phyloP scores from a whole-genome alignment of 345 rosid genomes.

The Linum trigynum region DNA sequence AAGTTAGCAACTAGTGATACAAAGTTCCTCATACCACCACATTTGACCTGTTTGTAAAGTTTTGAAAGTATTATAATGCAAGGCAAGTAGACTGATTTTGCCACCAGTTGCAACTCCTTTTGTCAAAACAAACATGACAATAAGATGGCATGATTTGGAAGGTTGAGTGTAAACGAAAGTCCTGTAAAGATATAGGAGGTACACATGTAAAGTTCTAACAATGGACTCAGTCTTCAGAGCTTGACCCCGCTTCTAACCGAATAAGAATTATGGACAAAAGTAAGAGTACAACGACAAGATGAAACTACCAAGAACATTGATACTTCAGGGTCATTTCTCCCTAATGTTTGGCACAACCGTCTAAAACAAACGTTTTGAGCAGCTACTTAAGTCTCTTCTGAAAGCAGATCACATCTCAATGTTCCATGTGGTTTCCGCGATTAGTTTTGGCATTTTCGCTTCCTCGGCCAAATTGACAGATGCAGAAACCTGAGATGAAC shows the following conservation, averaged over 20 bases:
- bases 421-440: slow-evolving; percentile 72
- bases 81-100: too few relatives aligned
- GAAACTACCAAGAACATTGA: slow-evolving; percentile 4
- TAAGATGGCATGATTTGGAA: neutral
- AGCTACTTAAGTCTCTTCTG: neutral
- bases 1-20: too few relatives aligned
- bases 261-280: slow-evolving; percentile 1
- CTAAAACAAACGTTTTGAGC: neutral
- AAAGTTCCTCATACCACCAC: too few relatives aligned
- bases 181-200: neutral
- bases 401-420: slow-evolving; percentile 41
- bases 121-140: too few relatives aligned
- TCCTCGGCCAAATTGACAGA: slow-evolving; percentile 62
- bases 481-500: slow-evolving; percentile 40
- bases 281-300: neutral
- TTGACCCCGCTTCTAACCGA: slow-evolving; percentile 6
- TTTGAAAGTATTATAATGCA: too few relatives aligned
- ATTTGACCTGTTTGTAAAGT: too few relatives aligned
- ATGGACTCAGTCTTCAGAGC: slow-evolving; percentile 2
- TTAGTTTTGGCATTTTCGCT: slow-evolving; percentile 50
- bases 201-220: neutral
- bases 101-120: too few relatives aligned
- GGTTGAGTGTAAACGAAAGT: neutral
- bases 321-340: neutral
- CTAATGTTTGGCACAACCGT: neutral